phyloP scores from a whole-genome alignment of 2,329 filamentous ascomycete species.

The Thelonectria blattea region DNA sequence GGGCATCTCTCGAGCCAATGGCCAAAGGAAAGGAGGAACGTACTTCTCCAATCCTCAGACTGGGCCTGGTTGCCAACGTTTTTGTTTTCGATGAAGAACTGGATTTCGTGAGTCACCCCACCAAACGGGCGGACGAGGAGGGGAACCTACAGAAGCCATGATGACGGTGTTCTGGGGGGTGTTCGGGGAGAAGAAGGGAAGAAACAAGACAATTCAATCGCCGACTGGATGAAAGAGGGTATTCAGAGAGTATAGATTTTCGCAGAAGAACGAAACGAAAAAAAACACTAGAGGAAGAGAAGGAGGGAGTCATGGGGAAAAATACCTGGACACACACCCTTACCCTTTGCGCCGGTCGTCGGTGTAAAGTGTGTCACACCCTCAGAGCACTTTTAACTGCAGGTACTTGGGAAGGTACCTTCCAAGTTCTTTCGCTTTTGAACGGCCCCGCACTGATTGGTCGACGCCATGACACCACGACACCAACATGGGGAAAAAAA shows the following conservation, averaged over 20 bases:
- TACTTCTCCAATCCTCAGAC: conserved; percentile 85
- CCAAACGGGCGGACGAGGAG: conserved; percentile 18
- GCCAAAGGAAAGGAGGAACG: conserved; percentile 39
- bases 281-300: conserved; percentile 9
- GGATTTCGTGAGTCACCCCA: conserved; percentile 39
- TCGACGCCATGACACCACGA: conserved; percentile 21
- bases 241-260: background rate
- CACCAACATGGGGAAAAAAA: background rate
- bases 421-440: conserved; percentile 17
- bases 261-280: conserved; percentile 4
- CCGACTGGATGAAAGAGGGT: background rate
- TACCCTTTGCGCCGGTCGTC: conserved; percentile 36
- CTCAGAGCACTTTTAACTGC: conserved; percentile 1
- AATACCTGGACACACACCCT: conserved; percentile 20
- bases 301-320: conserved; percentile 9
- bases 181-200: conserved; percentile 6
- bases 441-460: conserved; percentile 36
- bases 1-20: background rate
- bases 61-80: conserved; percentile 76
- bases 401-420: background rate
- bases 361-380: conserved; percentile 29
- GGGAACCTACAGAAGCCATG: conserved; percentile 37
- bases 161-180: conserved; percentile 27
- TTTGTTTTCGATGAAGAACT: conserved; percentile 79
- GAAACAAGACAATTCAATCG: conserved; percentile 2